Conservation (phyloP, 352 stramenopile genomes). For the Phytophthora boehmeriae region DNA sequence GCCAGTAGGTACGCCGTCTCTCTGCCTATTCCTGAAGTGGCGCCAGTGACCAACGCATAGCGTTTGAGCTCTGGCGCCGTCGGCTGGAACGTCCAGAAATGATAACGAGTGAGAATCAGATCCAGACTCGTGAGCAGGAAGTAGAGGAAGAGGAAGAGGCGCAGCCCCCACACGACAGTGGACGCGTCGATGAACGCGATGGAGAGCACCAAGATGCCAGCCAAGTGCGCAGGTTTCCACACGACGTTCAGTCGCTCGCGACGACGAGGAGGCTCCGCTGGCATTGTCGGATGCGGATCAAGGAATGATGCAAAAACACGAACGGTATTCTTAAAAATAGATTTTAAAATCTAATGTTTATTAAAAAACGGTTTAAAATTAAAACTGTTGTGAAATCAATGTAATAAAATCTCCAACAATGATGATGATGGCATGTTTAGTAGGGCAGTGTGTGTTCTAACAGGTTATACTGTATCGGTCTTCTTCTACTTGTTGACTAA, state of each 20-base stretch:
- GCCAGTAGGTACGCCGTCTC: conserved; percentile 84
- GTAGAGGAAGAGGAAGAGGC: conserved; percentile 54
- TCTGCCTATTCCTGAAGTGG: conserved; percentile 69
- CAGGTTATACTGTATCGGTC: too few species aligned
- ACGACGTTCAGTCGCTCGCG: conserved; percentile 43
- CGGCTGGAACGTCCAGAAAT: conserved; percentile 64
- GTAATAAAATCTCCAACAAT: too few species aligned
- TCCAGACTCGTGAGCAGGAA: conserved; percentile 62
- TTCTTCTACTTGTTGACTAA: conserved; percentile 12
- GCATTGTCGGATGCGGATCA: conserved; percentile 5
- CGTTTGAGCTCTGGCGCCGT: conserved; percentile 53
- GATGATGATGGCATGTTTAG: too few species aligned
- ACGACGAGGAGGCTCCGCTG: conserved; percentile 7
- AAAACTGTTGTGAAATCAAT: too few species aligned
- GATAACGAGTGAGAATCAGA: conserved; percentile 67
- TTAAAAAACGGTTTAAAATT: too few species aligned
- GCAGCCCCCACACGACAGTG: conserved; percentile 44
- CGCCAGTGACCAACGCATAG: conserved; percentile 78
- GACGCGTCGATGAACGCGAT: conserved; percentile 49
- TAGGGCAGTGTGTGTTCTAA: too few species aligned
- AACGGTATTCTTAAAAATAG: too few species aligned
- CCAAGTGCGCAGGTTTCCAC: conserved; percentile 51
- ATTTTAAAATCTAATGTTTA: too few species aligned
- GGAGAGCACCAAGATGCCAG: conserved; percentile 54
- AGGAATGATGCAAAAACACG: too few species aligned